Evolutionary conservation across 345 rosid genomes (phyloP).

Genomic region (Gossypium bickii): DNA sequence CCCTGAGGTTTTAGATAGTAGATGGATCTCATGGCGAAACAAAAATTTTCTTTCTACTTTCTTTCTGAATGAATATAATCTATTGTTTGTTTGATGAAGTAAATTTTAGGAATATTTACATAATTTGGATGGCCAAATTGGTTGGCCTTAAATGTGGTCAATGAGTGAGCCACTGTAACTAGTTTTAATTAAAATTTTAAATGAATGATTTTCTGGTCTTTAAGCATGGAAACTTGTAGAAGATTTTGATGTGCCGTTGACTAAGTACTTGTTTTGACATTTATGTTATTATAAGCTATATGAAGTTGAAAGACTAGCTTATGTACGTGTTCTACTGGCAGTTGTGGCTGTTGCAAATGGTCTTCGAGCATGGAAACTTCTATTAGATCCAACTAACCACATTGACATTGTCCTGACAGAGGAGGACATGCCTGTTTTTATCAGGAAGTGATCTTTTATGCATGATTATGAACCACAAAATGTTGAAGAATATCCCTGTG

Average conservation of each 20-base stretch:
- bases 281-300: background rate
- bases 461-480: slow-evolving; percentile 73
- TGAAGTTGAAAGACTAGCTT: slow-evolving; percentile 1
- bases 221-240: too few relatives aligned
- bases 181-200: background rate
- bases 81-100: background rate
- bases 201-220: background rate
- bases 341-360: slow-evolving; percentile 58
- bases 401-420: slow-evolving; percentile 70
- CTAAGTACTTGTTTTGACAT: background rate
- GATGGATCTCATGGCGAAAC: background rate
- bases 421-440: slow-evolving; percentile 62
- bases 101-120: background rate
- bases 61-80: background rate
- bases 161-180: background rate
- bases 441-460: slow-evolving; percentile 67
- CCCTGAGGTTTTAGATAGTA: background rate
- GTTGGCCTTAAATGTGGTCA: background rate
- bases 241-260: background rate
- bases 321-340: slow-evolving; percentile 20
- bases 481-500: slow-evolving; percentile 63
- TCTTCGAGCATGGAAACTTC: slow-evolving; percentile 64
- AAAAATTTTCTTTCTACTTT: background rate
- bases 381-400: slow-evolving; percentile 55
- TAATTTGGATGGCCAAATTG: slow-evolving; percentile 11